Evolutionary conservation across 2,329 filamentous ascomycete species (phyloP).

Genomic region (Arthrobotrys pseudoclavata): DNA sequence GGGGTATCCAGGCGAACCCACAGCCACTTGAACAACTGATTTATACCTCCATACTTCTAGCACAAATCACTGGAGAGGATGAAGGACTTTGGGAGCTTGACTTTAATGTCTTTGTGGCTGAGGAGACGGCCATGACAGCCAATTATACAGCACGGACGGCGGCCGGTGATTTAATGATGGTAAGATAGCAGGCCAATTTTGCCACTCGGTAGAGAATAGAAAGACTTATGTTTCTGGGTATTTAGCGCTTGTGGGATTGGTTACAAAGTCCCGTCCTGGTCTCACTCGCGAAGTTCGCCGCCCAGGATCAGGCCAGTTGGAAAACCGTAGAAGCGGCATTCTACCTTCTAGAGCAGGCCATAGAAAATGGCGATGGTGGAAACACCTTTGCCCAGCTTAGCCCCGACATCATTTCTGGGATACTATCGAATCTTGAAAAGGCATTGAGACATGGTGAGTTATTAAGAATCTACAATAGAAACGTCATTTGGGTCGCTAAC

Average conservation of each 20-base stretch:
- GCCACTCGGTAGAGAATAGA: slow-evolving; percentile 68
- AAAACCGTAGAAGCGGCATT: slow-evolving; percentile 81
- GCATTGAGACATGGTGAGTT: slow-evolving; percentile 44
- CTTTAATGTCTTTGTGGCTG: slow-evolving; percentile 92
- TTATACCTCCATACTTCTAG: slow-evolving; percentile 65
- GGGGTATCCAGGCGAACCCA: slow-evolving; percentile 56
- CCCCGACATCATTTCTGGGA: slow-evolving; percentile 27
- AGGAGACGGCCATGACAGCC: slow-evolving; percentile 92
- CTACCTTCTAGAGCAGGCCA: slow-evolving; percentile 82
- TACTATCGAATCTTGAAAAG: slow-evolving; percentile 51
- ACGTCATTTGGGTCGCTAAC: slow-evolving; percentile 1
- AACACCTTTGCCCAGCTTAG: slow-evolving; percentile 35
- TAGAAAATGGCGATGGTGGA: slow-evolving; percentile 67
- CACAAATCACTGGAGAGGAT: slow-evolving; percentile 91
- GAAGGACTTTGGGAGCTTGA: slow-evolving; percentile 97
- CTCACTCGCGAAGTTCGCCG: slow-evolving; percentile 37
- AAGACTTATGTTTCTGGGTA: slow-evolving; percentile 61
- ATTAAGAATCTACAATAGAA: neutral
- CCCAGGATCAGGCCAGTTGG: slow-evolving; percentile 38
- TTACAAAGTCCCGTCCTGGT: slow-evolving; percentile 42
- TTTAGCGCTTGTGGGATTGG: slow-evolving; percentile 52
- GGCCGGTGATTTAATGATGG: slow-evolving; percentile 87
- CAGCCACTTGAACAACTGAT: slow-evolving; percentile 63
- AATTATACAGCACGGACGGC: slow-evolving; percentile 97
- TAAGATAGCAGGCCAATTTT: slow-evolving; percentile 49